phyloP scores from a whole-genome alignment of 371 early-diverging fungal species.

The Lichtheimia corymbifera region DNA sequence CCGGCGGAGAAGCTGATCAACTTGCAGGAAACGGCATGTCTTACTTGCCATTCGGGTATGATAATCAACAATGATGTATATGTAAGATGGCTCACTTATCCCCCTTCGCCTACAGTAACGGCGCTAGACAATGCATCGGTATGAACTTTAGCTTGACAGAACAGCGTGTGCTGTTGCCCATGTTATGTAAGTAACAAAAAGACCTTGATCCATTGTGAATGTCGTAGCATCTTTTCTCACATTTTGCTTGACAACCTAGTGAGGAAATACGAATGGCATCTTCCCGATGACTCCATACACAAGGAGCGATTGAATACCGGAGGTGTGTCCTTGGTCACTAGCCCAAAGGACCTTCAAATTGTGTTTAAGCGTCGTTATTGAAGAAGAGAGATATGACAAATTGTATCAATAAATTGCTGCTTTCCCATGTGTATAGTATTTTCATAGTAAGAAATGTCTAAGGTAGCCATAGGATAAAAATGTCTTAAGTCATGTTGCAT shows the following conservation, averaged over 20 bases:
- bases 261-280: constrained; percentile 22
- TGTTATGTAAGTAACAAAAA: constrained; percentile 13
- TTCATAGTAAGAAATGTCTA: no score
- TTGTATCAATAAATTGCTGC: no score
- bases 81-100: neutral
- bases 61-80: constrained; percentile 25
- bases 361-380: constrained; percentile 7
- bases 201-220: neutral
- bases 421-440: no score
- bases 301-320: constrained; percentile 6
- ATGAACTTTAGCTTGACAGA: constrained; percentile 22
- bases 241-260: constrained; percentile 3
- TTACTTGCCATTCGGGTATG: constrained; percentile 49
- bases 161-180: constrained; percentile 18
- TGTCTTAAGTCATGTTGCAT: no score
- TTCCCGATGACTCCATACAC: constrained; percentile 18
- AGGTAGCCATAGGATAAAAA: no score
- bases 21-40: constrained; percentile 5
- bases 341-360: constrained; percentile 2
- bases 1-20: constrained; percentile 12
- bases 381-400: no score
- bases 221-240: neutral
- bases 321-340: neutral
- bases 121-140: constrained; percentile 24
- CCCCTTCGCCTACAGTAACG: constrained; percentile 13